phyloP scores from a whole-genome alignment of 495 filamentous ascomycete genomes.

The Staphylotrichum longicolle region DNA sequence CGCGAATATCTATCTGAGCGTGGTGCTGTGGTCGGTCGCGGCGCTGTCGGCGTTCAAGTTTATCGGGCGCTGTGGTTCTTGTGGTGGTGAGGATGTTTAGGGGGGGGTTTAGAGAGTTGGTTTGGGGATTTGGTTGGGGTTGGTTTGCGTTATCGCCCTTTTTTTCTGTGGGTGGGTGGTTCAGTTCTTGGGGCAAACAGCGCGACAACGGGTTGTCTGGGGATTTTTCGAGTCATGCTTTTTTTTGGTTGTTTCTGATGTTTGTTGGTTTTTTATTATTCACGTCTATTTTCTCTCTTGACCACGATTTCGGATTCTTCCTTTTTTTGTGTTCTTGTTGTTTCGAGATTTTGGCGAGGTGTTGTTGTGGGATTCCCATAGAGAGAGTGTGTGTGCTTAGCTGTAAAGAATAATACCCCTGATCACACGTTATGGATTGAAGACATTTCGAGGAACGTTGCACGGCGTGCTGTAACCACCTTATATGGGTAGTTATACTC shows the following conservation, averaged over 20 bases:
- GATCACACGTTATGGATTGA: neutral
- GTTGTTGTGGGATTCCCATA: neutral
- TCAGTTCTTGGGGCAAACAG: neutral
- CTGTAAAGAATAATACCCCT: conserved; percentile 9
- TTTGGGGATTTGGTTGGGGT: neutral
- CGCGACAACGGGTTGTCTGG: no score
- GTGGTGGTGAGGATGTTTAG: conserved; percentile 88
- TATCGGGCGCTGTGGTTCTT: conserved; percentile 89
- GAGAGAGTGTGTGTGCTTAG: neutral
- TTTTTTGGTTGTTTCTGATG: neutral
- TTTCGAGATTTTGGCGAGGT: no score
- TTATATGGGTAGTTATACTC: no score
- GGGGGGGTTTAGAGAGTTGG: conserved; percentile 47
- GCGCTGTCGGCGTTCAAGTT: conserved; percentile 86
- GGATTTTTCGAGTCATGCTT: neutral
- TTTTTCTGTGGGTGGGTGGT: neutral
- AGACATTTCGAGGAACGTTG: no score
- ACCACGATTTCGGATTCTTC: neutral
- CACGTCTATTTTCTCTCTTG: neutral
- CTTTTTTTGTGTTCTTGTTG: no score
- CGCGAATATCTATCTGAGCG: conserved; percentile 79
- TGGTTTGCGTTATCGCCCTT: neutral
- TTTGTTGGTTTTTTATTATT: neutral
- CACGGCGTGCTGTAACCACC: no score
- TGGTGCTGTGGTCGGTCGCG: conserved; percentile 92